Percentiles rank a stretch among this genome's conserved stretches.
Evolutionary conservation across 306 rosid genomes (phyloP).

Genomic region (Corylus heterophylla): DNA sequence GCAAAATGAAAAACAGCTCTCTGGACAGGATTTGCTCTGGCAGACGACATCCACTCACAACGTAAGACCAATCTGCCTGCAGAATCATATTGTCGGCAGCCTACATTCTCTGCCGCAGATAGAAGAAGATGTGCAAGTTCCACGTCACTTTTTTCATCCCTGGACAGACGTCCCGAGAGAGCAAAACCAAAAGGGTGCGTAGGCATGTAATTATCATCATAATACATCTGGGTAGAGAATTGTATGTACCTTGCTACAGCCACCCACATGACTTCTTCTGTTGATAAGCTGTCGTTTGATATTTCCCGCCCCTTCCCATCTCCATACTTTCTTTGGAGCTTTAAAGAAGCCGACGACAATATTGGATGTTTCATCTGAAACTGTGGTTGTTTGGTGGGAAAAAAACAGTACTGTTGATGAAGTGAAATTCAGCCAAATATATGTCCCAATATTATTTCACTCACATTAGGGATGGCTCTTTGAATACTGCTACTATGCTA

Average conservation of each 20-base stretch:
- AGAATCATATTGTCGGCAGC: conserved; percentile 56
- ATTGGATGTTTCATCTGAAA: conserved; percentile 10
- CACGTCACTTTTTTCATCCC: conserved; percentile 58
- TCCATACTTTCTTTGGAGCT: conserved; percentile 40
- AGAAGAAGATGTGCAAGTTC: conserved; percentile 70
- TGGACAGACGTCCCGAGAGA: conserved; percentile 35
- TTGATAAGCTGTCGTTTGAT: conserved; percentile 35
- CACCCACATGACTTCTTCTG: conserved; percentile 62
- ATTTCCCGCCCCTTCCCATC: conserved; percentile 1
- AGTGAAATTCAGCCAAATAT: conserved; percentile 2
- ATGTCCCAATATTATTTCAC: no score
- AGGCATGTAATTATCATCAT: conserved; percentile 37
- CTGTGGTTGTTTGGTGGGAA: conserved; percentile 18
- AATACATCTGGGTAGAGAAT: conserved; percentile 42
- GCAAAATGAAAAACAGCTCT: conserved; percentile 55
- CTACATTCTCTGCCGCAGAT: conserved; percentile 69
- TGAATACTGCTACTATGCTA: no score
- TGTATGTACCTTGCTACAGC: conserved; percentile 76
- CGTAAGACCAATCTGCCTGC: conserved; percentile 56
- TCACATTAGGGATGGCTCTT: no score
- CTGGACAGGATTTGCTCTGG: conserved; percentile 39
- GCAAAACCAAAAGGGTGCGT: conserved; percentile 61
- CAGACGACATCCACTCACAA: conserved; percentile 50
- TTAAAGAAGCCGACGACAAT: conserved; percentile 35
- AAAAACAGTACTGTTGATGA: conserved; percentile 15